Base-by-base conservation (phyloP, 495 filamentous ascomycete species). In the Extremus antarcticus region DNA sequence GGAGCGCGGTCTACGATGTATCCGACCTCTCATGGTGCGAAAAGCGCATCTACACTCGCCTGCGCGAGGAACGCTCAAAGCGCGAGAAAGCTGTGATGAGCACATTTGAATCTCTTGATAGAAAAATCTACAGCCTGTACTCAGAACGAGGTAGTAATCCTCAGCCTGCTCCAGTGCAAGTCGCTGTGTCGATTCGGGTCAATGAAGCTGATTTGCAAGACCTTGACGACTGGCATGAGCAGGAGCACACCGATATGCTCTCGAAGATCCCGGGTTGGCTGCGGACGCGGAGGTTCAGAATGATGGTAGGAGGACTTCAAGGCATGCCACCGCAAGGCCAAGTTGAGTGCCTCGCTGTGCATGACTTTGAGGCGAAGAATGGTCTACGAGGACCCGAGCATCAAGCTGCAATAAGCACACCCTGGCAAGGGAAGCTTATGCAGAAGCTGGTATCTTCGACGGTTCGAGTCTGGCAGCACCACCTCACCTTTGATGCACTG, bases 1-100 rank as follows among this genome's bases (percentile, higher is more conserved):
- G 84, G 73, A 75, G 89, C 64, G 87, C 87, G 23, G 67, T 81
- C 59, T 92, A 92, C 74, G 86, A 92, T 62, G 81, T 90, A 64
- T 83, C 80, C 47, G 79, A 85, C 62, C 85, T 87, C 78, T 69
- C 73, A 49, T 78, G 79, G 56, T 70, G 90, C 60, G 77, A 78
- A 35, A 80, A 80, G 56, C 70, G 78, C 61, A 75, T 77, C 21
- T 92, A 92, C 66, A 78, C 81, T 15, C 71, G 76, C 24, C 73
- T 92, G 47, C 80, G 86, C 50, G 71, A 74, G 24, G 81, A 87
- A 62, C 78, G 86, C 55, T 86, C 82, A 7, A 73, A 80, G 64
- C 77, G 86, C 25, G 87, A 92, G 65, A 82, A 80, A 55, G 82
- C 79, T 47, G 83, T 83, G 24, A 90, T 90, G 76, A 77, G 76